Evolutionary conservation across 1,284 basidiomycete genomes (phyloP).

Genomic region (Malassezia vespertilionis): DNA sequence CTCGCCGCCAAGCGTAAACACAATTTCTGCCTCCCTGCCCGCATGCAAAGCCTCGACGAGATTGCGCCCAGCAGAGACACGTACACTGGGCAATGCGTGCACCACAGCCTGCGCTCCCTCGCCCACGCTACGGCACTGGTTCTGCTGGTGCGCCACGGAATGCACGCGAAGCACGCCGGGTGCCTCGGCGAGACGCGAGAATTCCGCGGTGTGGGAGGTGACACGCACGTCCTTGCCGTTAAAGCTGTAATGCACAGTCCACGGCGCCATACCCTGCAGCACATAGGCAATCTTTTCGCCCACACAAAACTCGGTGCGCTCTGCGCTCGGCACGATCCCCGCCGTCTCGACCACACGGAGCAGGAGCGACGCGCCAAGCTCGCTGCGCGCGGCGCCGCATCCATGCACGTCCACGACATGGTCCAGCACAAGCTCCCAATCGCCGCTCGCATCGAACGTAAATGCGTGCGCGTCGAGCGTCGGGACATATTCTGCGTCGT

Average conservation of each 20-base stretch:
- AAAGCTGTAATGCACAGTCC: constrained; percentile 80
- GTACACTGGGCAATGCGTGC: constrained; percentile 73
- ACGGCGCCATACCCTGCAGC: constrained; percentile 87
- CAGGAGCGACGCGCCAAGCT: constrained; percentile 11
- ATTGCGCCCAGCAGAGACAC: constrained; percentile 70
- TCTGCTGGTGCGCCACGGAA: constrained; percentile 66
- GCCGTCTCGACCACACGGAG: constrained; percentile 83
- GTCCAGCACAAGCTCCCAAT: constrained; percentile 54
- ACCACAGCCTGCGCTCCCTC: constrained; percentile 64
- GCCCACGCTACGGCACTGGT: constrained; percentile 40
- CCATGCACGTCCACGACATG: constrained; percentile 32
- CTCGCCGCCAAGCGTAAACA: constrained; percentile 75
- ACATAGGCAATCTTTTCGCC: constrained; percentile 84
- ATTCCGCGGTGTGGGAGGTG: constrained; percentile 65
- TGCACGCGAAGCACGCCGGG: constrained; percentile 70
- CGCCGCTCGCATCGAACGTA: constrained; percentile 61
- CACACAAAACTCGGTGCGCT: constrained; percentile 71
- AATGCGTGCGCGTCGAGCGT: constrained; percentile 56
- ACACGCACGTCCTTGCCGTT: constrained; percentile 65
- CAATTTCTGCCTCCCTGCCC: constrained; percentile 71
- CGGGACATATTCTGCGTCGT: not conserved
- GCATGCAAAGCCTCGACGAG: constrained; percentile 77
- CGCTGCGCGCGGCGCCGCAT: constrained; percentile 19
- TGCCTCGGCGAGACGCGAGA: constrained; percentile 68
- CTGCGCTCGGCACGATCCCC: constrained; percentile 71